phyloP scores from a whole-genome alignment of 176 grass and related monocot species.

The Phoenix roebelenii region DNA sequence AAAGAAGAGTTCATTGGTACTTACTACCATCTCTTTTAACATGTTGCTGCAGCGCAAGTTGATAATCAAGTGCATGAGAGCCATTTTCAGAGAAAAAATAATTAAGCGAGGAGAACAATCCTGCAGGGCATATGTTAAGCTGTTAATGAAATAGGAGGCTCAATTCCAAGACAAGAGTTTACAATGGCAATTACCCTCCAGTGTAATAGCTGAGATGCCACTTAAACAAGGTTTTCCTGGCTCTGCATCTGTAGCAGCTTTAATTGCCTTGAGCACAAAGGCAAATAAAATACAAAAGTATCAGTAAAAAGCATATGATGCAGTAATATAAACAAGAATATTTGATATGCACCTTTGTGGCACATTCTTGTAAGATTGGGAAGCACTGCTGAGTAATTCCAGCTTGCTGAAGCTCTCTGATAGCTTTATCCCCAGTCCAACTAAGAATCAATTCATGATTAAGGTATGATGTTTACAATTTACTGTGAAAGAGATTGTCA shows the following conservation, averaged over 20 bases:
- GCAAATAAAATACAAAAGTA: neutral
- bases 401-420: slow-evolving; percentile 60
- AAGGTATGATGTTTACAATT: neutral
- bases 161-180: no score
- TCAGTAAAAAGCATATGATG: neutral
- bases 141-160: neutral
- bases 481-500: no score
- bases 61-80: slow-evolving; percentile 61
- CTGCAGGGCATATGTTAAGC: slow-evolving; percentile 30
- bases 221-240: slow-evolving; percentile 46
- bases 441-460: slow-evolving; percentile 25
- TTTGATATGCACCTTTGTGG: slow-evolving; percentile 56
- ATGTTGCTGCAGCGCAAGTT: slow-evolving; percentile 77
- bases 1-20: neutral
- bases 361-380: slow-evolving; percentile 75
- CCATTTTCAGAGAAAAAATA: slow-evolving; percentile 58
- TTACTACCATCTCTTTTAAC: slow-evolving; percentile 58
- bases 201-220: slow-evolving; percentile 47
- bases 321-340: neutral
- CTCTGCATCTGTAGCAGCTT: slow-evolving; percentile 72
- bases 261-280: slow-evolving; percentile 50
- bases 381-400: slow-evolving; percentile 57
- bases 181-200: slow-evolving; percentile 48
- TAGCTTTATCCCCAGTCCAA: slow-evolving; percentile 83
- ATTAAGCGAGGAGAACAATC: slow-evolving; percentile 82